Evolutionary conservation across 202 grass and related monocot genomes (phyloP).

Genomic region (Carex arenaria): DNA sequence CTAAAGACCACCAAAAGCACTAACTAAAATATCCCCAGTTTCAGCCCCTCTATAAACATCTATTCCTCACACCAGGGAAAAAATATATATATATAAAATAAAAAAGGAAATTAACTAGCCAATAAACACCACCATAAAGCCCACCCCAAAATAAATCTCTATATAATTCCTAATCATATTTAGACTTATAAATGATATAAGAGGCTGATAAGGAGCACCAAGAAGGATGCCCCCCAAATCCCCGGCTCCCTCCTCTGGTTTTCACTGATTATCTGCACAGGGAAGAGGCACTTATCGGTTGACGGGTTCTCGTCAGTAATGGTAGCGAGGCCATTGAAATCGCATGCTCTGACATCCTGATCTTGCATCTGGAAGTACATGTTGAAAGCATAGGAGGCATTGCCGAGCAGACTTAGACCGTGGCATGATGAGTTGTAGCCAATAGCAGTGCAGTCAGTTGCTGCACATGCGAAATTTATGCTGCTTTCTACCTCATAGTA

Average conservation of each 20-base stretch:
- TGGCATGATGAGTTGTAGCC: constrained; percentile 52
- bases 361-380: constrained; percentile 40
- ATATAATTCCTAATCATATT: constrained; percentile 17
- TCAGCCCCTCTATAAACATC: background rate
- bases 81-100: background rate
- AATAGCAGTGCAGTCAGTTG: constrained; percentile 65
- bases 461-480: constrained; percentile 51
- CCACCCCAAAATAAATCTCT: background rate
- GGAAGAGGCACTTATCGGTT: constrained; percentile 23
- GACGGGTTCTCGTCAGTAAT: constrained; percentile 23
- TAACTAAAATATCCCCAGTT: background rate
- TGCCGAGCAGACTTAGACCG: constrained; percentile 44
- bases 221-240: background rate
- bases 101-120: background rate
- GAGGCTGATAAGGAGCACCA: constrained; percentile 16
- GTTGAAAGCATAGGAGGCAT: constrained; percentile 41
- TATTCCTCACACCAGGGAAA: background rate
- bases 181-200: constrained; percentile 15
- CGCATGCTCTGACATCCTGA: constrained; percentile 33
- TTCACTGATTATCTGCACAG: constrained; percentile 33
- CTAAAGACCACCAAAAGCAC: background rate
- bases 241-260: background rate
- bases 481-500: constrained; percentile 17
- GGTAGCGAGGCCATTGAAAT: constrained; percentile 30
- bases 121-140: constrained; percentile 10